Evolutionary conservation across 2,329 filamentous ascomycete genomes (phyloP), one percentile per base, ranked within the genome.

Genomic region (Nannizziopsis arthrosporioides): DNA sequence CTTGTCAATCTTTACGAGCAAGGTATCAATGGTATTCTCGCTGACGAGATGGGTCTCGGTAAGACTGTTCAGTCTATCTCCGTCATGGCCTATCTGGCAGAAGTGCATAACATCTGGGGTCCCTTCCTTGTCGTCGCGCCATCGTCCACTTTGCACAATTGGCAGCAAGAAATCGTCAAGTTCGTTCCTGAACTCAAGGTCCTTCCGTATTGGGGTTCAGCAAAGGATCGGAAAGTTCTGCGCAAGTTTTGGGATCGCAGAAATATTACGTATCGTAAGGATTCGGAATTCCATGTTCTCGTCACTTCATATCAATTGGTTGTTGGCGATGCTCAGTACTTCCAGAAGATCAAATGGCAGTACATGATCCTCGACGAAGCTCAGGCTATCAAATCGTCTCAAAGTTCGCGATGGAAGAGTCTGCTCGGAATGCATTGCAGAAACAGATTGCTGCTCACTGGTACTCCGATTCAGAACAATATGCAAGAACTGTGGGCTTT

Each of bases 231-330:
- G 59, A 98, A 98, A 67, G 85, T 96, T 42, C 75, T 98, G 49
- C 85, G 92, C 50, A 98, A 96, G 69, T 96, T 96, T 70, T 98
- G 92, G 92, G 92, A 98, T 65, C 82, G 92, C 59, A 95, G 95
- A 70, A 89, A 96, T 64, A 84, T 90, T 57, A 95, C 89, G 2
- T 98, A 98, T 69, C 88, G 80, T 59, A 86, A 85, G 60, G 88
- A 95, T 50, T 88, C 89, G 0, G 82, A 88, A 11, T 96, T 98
- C 72, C 92, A 98, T 62, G 89, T 98, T 45, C 79, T 95, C 44
- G 82, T 98, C 42, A 98, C 92, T 0, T 96, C 90, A 0, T 98
- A 98, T 65, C 92, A 98, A 67, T 75, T 98, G 34, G 92, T 98
- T 19, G 92, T 98, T 15, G 85, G 89, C 19, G 92, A 98, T 63